Conservation (phyloP, 2,329 filamentous ascomycete genomes). For the Pyrenophora teres region DNA sequence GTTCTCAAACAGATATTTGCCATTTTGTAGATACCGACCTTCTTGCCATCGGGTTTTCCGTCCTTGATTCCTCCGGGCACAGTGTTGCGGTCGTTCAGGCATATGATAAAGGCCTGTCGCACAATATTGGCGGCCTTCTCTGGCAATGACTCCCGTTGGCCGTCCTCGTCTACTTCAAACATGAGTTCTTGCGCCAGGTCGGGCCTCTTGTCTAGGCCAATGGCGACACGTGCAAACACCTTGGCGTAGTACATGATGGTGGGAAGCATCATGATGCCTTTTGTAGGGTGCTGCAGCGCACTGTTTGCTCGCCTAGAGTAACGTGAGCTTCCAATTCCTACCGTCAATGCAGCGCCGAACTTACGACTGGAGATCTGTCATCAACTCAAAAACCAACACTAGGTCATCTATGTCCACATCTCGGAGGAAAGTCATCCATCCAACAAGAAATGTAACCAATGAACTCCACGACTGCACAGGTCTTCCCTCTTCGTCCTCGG, state of each 20-base stretch:
- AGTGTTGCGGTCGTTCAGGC: constrained; percentile 77
- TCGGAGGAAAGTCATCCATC: constrained; percentile 80
- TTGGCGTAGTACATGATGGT: constrained; percentile 82
- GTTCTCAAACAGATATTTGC: constrained; percentile 89
- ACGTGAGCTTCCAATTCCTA: constrained; percentile 8
- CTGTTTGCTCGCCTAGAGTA: constrained; percentile 71
- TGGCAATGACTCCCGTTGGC: constrained; percentile 76
- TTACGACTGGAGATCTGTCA: constrained; percentile 76
- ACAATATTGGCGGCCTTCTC: constrained; percentile 88
- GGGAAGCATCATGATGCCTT: constrained; percentile 80
- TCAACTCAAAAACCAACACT: constrained; percentile 72
- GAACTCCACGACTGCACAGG: constrained; percentile 69
- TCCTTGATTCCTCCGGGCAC: constrained; percentile 60
- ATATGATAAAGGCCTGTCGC: constrained; percentile 88
- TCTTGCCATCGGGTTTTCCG: constrained; percentile 78
- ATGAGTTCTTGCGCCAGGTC: constrained; percentile 72
- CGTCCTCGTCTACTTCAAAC: constrained; percentile 61
- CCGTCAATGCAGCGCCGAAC: constrained; percentile 35
- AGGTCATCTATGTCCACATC: constrained; percentile 79
- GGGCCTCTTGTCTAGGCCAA: constrained; percentile 79
- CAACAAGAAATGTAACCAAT: constrained; percentile 77
- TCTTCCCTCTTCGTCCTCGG: constrained; percentile 64
- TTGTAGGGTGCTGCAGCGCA: constrained; percentile 76
- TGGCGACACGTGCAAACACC: constrained; percentile 79
- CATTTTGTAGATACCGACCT: constrained; percentile 86